Evolutionary conservation across 2,329 filamentous ascomycete genomes (phyloP).

Genomic region (Xylaria sp.): DNA sequence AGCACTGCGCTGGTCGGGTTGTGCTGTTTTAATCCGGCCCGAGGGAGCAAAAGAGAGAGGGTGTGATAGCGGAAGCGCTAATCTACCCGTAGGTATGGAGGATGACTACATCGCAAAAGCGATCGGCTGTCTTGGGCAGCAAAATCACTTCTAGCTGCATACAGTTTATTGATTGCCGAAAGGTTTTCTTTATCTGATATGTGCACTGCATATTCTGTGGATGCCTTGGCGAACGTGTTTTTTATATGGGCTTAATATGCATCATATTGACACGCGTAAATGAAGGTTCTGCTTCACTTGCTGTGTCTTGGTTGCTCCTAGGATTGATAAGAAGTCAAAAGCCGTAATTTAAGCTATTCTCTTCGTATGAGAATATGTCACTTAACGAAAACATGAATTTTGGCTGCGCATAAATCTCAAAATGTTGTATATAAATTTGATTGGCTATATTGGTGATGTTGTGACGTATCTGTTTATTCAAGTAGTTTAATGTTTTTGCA

Average conservation of each 20-base stretch:
- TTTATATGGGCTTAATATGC: conserved; percentile 3
- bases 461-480: background rate
- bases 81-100: conserved; percentile 9
- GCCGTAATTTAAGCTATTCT: conserved; percentile 29
- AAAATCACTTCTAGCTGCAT: conserved; percentile 31
- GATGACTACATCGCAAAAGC: conserved; percentile 15
- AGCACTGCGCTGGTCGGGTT: conserved; percentile 54
- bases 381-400: conserved; percentile 14
- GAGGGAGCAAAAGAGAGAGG: conserved; percentile 17
- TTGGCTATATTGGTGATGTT: no score
- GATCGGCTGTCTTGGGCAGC: conserved; percentile 28
- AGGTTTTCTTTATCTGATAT: conserved; percentile 32
- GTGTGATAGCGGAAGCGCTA: conserved; percentile 22
- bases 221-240: conserved; percentile 24
- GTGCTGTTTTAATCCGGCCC: conserved; percentile 53
- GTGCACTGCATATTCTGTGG: conserved; percentile 25
- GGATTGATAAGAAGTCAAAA: background rate
- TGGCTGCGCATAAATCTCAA: background rate
- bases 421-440: background rate
- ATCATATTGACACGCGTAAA: conserved; percentile 16
- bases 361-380: conserved; percentile 36
- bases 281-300: conserved; percentile 8
- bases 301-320: conserved; percentile 13
- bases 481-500: no score
- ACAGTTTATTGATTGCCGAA: conserved; percentile 35